Conservation (phyloP, 2,329 filamentous ascomycete species). For the Orbilia blumenaviensis region DNA sequence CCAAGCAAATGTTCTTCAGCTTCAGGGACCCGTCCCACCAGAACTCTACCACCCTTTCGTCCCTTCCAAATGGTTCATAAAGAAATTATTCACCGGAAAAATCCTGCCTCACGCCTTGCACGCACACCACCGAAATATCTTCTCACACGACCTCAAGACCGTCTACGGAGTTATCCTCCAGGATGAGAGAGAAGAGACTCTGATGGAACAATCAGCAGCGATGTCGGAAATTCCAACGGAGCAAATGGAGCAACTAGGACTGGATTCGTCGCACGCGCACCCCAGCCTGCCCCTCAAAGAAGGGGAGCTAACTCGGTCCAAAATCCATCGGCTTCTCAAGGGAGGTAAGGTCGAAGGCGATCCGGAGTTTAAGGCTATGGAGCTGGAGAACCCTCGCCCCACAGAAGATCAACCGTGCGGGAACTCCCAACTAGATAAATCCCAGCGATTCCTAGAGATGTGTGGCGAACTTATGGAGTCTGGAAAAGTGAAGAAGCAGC, state of each 20-base stretch:
- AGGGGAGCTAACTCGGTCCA: slow-evolving; percentile 25
- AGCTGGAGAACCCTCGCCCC: slow-evolving; percentile 46
- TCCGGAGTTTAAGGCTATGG: slow-evolving; percentile 49
- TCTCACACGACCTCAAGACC: slow-evolving; percentile 49
- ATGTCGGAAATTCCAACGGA: slow-evolving; percentile 26
- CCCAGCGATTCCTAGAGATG: slow-evolving; percentile 45
- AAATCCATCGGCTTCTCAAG: slow-evolving; percentile 38
- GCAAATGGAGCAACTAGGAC: slow-evolving; percentile 17
- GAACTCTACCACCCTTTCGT: slow-evolving; percentile 50
- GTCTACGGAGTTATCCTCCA: slow-evolving; percentile 49
- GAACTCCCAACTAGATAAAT: slow-evolving; percentile 39
- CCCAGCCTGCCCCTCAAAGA: background rate
- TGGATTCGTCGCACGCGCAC: background rate
- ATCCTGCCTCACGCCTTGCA: slow-evolving; percentile 47
- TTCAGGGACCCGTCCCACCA: slow-evolving; percentile 47
- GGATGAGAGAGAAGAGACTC: slow-evolving; percentile 9
- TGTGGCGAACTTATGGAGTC: slow-evolving; percentile 47
- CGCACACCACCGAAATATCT: slow-evolving; percentile 42
- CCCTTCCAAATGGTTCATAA: slow-evolving; percentile 52
- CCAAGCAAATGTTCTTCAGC: slow-evolving; percentile 48
- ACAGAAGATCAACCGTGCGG: slow-evolving; percentile 37
- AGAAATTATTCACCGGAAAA: slow-evolving; percentile 47
- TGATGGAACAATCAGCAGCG: slow-evolving; percentile 36
- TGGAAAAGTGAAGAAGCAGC: slow-evolving; percentile 42
- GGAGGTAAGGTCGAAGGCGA: slow-evolving; percentile 41